phyloP scores from a whole-genome alignment of 139 green algal species.

The Chlamydomonas sp. region DNA sequence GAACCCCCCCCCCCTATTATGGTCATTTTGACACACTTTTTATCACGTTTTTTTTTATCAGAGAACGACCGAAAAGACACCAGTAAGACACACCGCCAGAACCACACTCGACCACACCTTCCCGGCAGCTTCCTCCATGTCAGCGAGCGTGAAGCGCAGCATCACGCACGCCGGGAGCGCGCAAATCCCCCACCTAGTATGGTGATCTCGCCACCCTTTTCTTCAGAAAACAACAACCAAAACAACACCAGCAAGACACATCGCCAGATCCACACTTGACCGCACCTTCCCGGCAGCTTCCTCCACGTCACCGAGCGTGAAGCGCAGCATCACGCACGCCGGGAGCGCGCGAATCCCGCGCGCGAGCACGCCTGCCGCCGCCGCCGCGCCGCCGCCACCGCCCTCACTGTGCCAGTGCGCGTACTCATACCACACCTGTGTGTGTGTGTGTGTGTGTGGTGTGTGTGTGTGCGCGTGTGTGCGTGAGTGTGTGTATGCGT shows the following conservation, averaged over 20 bases:
- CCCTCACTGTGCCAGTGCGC: constrained; percentile 43
- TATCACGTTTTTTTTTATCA: no score
- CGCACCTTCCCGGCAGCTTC: constrained; percentile 30
- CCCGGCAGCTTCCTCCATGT: not conserved
- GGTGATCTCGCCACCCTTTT: no score
- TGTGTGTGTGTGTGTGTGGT: not conserved
- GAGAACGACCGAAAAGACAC: no score
- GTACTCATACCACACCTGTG: constrained; percentile 58
- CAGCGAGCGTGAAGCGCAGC: not conserved
- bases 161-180: not conserved
- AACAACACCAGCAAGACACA: not conserved
- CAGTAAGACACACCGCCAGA: no score
- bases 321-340: constrained; percentile 60
- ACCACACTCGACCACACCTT: not conserved
- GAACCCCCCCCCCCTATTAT: constrained; percentile 10
- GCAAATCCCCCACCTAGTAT: no score
- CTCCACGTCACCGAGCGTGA: constrained; percentile 67
- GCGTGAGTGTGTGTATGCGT: not conserved
- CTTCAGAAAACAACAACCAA: no score
- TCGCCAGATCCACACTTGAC: not conserved
- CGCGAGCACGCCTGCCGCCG: constrained; percentile 26
- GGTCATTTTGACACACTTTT: no score
- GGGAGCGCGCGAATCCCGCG: constrained; percentile 45
- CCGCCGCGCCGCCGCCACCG: constrained; percentile 16
- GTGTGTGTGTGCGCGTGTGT: not conserved